A percentile compares a stretch with the other conserved stretches of the same genome.
Conservation (phyloP, 23 red algal species). For the Chondrus crispus region DNA sequence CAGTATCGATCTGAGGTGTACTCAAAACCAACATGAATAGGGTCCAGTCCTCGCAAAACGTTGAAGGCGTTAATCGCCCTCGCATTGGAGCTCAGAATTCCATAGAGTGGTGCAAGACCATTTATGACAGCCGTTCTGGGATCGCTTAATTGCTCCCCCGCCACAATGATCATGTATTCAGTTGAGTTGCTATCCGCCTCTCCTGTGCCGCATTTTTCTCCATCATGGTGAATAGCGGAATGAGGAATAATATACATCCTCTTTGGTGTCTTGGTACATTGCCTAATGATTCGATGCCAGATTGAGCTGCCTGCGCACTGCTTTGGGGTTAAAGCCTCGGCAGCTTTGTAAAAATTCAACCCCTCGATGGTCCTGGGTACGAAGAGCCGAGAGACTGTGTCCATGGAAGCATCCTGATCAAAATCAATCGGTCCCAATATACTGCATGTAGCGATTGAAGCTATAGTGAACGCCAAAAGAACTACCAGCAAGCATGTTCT, state of each 20-base stretch:
- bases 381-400: neutral
- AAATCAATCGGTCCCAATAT: no score
- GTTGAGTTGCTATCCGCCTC: neutral
- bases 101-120: constrained; percentile 3
- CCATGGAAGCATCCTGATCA: no score
- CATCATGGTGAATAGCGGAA: constrained; percentile 24
- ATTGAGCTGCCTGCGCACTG: constrained; percentile 29
- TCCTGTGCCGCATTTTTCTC: constrained; percentile 25
- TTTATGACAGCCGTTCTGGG: constrained; percentile 3
- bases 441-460: no score
- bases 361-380: neutral
- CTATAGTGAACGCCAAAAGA: no score
- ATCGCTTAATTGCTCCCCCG: constrained; percentile 4
- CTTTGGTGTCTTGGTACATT: neutral
- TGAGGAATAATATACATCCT: constrained; percentile 26
- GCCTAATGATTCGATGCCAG: neutral
- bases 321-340: neutral
- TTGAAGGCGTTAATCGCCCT: constrained; percentile 33
- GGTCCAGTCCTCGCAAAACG: constrained; percentile 36
- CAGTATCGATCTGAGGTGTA: constrained; percentile 15
- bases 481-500: no score
- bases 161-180: constrained; percentile 47
- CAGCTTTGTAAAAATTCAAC: constrained; percentile 2
- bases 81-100: constrained; percentile 3
- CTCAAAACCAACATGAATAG: constrained; percentile 49